Evolutionary conservation across 2,329 filamentous ascomycete species (phyloP).

Genomic region (Fusarium heterosporum): DNA sequence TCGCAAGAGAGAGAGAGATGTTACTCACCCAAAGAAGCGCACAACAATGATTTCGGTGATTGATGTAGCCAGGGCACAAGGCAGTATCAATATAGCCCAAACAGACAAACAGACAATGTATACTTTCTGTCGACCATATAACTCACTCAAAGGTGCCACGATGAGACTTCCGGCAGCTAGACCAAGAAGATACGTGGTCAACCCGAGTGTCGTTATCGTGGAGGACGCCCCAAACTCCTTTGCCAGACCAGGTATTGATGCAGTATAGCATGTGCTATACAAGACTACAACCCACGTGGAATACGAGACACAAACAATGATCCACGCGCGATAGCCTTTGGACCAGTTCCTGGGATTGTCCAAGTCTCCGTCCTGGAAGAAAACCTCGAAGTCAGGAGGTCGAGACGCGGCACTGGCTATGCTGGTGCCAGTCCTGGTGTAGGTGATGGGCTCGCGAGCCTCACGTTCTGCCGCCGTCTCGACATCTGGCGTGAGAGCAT

Average conservation of each 20-base stretch:
- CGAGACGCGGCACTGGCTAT: slow-evolving; percentile 58
- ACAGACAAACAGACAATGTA: slow-evolving; percentile 73
- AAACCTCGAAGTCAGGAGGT: slow-evolving; percentile 75
- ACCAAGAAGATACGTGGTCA: slow-evolving; percentile 83
- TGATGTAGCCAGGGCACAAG: slow-evolving; percentile 76
- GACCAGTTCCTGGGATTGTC: slow-evolving; percentile 78
- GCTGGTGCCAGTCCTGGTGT: slow-evolving; percentile 57
- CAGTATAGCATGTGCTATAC: slow-evolving; percentile 84
- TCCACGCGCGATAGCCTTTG: slow-evolving; percentile 59
- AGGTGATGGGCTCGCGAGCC: slow-evolving; percentile 59
- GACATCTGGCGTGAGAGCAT: slow-evolving; percentile 53
- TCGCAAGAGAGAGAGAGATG: not conserved
- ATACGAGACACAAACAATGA: slow-evolving; percentile 59
- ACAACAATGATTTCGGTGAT: slow-evolving; percentile 76
- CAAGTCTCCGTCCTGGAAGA: slow-evolving; percentile 73
- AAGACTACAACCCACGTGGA: slow-evolving; percentile 68
- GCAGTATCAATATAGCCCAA: slow-evolving; percentile 77
- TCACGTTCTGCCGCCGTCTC: slow-evolving; percentile 56
- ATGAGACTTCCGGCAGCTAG: slow-evolving; percentile 78
- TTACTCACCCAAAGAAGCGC: slow-evolving; percentile 75
- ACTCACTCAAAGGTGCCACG: slow-evolving; percentile 78
- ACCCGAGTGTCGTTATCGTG: slow-evolving; percentile 76
- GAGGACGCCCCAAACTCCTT: slow-evolving; percentile 71
- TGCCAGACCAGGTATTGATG: slow-evolving; percentile 75
- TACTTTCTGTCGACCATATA: slow-evolving; percentile 75